Percentiles rank a stretch among this genome's conserved stretches.
Conservation (phyloP, 2,329 filamentous ascomycete species). For the Sporothrix euskadiensis region DNA sequence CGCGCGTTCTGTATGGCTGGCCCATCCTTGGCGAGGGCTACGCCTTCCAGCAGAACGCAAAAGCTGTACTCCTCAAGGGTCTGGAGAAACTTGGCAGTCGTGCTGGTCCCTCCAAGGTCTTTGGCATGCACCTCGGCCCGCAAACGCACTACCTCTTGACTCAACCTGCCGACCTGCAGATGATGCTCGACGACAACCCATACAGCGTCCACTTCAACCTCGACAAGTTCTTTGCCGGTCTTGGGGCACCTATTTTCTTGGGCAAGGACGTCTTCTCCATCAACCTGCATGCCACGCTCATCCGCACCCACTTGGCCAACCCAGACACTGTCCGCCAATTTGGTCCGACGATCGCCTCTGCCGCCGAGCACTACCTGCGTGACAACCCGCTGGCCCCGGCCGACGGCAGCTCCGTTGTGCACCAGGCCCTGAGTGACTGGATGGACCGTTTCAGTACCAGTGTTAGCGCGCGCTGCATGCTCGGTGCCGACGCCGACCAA, state of each 20-base stretch:
- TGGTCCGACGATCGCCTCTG: conserved; percentile 19
- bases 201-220: conserved; percentile 26
- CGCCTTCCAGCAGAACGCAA: conserved; percentile 22
- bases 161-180: conserved; percentile 22
- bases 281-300: conserved; percentile 25
- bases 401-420: not conserved
- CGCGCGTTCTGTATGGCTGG: conserved; percentile 20
- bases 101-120: conserved; percentile 15
- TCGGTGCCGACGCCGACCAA: conserved; percentile 24
- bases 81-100: conserved; percentile 1
- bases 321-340: conserved; percentile 21
- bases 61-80: conserved; percentile 19
- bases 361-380: conserved; percentile 21
- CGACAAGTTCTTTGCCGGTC: conserved; percentile 23
- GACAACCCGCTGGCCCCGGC: conserved; percentile 13
- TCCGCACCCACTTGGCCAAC: conserved; percentile 26
- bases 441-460: conserved; percentile 28
- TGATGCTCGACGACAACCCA: conserved; percentile 29
- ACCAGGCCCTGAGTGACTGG: conserved; percentile 15
- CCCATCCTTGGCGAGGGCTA: conserved; percentile 25
- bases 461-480: conserved; percentile 28
- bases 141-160: conserved; percentile 27
- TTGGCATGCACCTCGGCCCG: conserved; percentile 27
- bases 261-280: conserved; percentile 23
- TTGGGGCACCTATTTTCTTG: conserved; percentile 26